Evolutionary conservation across 352 stramenopile genomes (phyloP).

Genomic region (Phytophthora crassamura): DNA sequence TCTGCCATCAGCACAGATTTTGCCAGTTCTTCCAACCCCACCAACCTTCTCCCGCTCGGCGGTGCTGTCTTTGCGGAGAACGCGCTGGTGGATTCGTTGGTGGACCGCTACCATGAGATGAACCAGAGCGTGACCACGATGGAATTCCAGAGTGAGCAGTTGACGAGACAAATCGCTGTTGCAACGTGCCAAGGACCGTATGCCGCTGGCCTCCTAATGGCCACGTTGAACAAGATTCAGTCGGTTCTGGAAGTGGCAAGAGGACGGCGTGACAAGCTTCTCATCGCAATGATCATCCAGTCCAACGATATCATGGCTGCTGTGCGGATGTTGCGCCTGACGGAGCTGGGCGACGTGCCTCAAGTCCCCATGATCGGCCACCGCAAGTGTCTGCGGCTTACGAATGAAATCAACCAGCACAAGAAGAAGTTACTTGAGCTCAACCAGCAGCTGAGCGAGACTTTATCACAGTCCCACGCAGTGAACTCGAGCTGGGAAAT

Average conservation of each 20-base stretch:
- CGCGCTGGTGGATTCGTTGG: constrained; percentile 61
- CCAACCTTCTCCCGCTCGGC: constrained; percentile 32
- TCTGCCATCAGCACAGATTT: constrained; percentile 35
- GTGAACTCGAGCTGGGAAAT: constrained; percentile 50
- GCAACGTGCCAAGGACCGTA: constrained; percentile 55
- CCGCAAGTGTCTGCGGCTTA: constrained; percentile 62
- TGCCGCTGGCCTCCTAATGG: constrained; percentile 36
- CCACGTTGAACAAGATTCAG: constrained; percentile 38
- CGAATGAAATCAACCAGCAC: constrained; percentile 52
- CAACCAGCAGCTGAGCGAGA: constrained; percentile 52
- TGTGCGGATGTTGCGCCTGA: constrained; percentile 59
- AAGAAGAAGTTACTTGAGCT: constrained; percentile 41
- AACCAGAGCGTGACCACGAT: constrained; percentile 50
- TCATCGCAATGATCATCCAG: constrained; percentile 67
- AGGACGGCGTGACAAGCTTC: constrained; percentile 37
- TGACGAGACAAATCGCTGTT: constrained; percentile 56
- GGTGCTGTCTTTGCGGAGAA: constrained; percentile 43
- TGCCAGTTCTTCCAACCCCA: constrained; percentile 19
- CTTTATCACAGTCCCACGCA: constrained; percentile 37
- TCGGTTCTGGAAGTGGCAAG: constrained; percentile 38
- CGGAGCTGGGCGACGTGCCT: constrained; percentile 64
- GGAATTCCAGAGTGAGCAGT: constrained; percentile 46
- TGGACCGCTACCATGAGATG: constrained; percentile 56
- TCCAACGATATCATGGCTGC: constrained; percentile 57
- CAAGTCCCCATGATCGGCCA: constrained; percentile 63